phyloP scores from a whole-genome alignment of 2,329 filamentous ascomycete species.

The Xylariaceae sp. region DNA sequence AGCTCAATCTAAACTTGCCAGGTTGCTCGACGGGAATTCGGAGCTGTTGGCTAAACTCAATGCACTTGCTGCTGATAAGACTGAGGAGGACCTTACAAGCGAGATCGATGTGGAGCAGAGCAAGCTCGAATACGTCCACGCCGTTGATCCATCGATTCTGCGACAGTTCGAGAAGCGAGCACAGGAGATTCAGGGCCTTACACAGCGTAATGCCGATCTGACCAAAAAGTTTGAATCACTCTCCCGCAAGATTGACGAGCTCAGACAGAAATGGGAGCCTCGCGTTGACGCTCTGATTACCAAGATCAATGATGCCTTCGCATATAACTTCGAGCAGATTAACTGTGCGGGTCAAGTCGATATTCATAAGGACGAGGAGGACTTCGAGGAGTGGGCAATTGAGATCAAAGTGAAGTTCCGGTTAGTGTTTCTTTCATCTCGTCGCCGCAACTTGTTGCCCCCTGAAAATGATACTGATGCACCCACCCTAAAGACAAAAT shows the following conservation, averaged over 20 bases:
- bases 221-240: conserved; percentile 55
- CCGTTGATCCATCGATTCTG: conserved; percentile 72
- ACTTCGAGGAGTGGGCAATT: conserved; percentile 92
- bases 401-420: conserved; percentile 95
- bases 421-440: conserved; percentile 45
- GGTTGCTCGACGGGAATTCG: conserved; percentile 39
- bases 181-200: conserved; percentile 65
- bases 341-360: conserved; percentile 89
- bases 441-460: background rate
- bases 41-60: conserved; percentile 40
- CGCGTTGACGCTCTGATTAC: conserved; percentile 72
- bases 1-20: conserved; percentile 38
- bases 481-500: conserved; percentile 57
- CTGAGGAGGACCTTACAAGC: conserved; percentile 62
- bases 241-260: conserved; percentile 56
- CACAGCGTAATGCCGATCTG: conserved; percentile 53
- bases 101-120: conserved; percentile 73
- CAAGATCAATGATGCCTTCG: conserved; percentile 86
- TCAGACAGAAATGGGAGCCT: conserved; percentile 79
- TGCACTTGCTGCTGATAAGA: conserved; percentile 47
- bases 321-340: conserved; percentile 90
- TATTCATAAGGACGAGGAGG: conserved; percentile 82
- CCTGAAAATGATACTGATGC: conserved; percentile 2
- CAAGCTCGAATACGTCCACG: conserved; percentile 76
- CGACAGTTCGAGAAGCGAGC: conserved; percentile 74